Conservation (phyloP, 2,329 filamentous ascomycete species). For the Venturia carpophila region DNA sequence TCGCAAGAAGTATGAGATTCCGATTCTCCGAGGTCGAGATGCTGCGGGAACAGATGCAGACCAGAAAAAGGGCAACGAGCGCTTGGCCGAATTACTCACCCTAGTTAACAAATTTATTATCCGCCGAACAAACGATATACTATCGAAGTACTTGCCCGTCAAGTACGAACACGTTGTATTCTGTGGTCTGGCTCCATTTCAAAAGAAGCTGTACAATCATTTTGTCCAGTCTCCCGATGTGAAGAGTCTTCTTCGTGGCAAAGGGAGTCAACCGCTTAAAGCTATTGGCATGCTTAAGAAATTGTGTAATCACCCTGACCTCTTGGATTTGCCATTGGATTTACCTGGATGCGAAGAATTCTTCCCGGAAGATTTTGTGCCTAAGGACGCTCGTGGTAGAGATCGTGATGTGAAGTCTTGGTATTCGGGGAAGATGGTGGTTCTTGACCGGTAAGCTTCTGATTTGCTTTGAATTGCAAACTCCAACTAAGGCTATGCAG, state of each 20-base stretch:
- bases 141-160: constrained; percentile 94
- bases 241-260: constrained; percentile 80
- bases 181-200: constrained; percentile 88
- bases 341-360: constrained; percentile 76
- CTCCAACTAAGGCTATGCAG: constrained; percentile 20
- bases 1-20: constrained; percentile 85
- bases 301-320: constrained; percentile 93
- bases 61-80: constrained; percentile 72
- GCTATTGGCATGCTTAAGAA: constrained; percentile 97
- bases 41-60: constrained; percentile 80
- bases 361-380: constrained; percentile 80
- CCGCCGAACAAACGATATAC: constrained; percentile 90
- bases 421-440: constrained; percentile 98
- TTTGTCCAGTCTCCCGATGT: constrained; percentile 96
- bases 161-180: constrained; percentile 99
- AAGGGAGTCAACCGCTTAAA: constrained; percentile 91
- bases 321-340: constrained; percentile 75
- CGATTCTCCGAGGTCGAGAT: constrained; percentile 85
- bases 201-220: constrained; percentile 88
- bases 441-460: constrained; percentile 61
- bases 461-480: background rate
- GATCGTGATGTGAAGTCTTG: constrained; percentile 89
- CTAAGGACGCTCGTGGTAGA: constrained; percentile 76
- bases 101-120: constrained; percentile 99
- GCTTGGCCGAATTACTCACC: constrained; percentile 68